Base-by-base conservation (phyloP, 23 red algal genomes). In the Porphyridium purpureum region DNA sequence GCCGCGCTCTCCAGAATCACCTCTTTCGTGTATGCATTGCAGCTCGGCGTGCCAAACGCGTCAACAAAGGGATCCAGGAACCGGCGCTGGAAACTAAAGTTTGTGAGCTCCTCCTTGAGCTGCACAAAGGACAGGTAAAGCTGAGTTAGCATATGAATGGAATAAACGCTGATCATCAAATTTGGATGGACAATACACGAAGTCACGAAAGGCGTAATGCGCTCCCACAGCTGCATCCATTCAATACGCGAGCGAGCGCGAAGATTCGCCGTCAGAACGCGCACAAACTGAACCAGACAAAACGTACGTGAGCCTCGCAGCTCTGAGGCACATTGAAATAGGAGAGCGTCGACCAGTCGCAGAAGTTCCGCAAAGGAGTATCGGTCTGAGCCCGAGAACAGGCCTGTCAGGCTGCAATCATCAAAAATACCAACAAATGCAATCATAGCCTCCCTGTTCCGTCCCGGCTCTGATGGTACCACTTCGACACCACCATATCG, bases 31-130 rank as follows among this genome's bases (percentile, higher is more conserved):
- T 17, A n/a, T n/a, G n/a, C 26, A 61, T 41, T 47, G 7, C 52
- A 54, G 22, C 60, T 64, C 7, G 71, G 69, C 24, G 53, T 40
- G 5, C 19, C 49, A 33, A 81, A 84, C 26, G 70, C 76, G 1
- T 25, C 48, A 50, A 84, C 79, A 34, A 95, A 84, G 4, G 88
- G 88, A 26, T 69, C 67, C 19, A 95, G 63, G 49, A 95, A 78
- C 7, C 54, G 49, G 21, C 75, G 57, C 57, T 95, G 88, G 29
- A 94, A 94, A 19, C 60, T 70, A 67, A 80, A 94, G 49, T 94
- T 82, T 27, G 69, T 64, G 19, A 95, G 58, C 54, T 85, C 88
- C 21, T 84, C 69, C 35, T 81, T n/a, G n/a, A n/a, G n/a, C n/a
- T n/a, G n/a, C n/a, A n/a, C n/a, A n/a, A n/a, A n/a, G n/a, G n/a